These are phyloP conservation scores for Dacryopinax spathularia DNA, from an alignment of 768 basidiomycete species.

Conservation along the genomic window DNA sequence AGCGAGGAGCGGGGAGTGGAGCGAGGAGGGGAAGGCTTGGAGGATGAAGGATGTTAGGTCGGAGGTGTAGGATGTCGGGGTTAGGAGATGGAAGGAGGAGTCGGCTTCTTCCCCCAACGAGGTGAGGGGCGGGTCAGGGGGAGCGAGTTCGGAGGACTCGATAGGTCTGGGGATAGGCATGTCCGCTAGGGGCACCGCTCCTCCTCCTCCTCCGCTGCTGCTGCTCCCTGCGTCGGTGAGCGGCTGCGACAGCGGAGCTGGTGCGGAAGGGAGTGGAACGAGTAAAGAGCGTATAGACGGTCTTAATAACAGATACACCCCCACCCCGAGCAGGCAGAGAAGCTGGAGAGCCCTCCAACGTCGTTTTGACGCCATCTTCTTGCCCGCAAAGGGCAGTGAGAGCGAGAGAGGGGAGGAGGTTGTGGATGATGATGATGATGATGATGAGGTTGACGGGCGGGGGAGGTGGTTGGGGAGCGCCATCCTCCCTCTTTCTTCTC, in stretches of 20 bases:
- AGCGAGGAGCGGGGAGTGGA: neutral
- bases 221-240: neutral
- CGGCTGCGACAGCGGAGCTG: neutral
- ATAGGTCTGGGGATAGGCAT: neutral
- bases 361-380: slow-evolving; percentile 1
- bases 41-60: neutral
- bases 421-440: neutral
- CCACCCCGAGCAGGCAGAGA: neutral
- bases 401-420: neutral
- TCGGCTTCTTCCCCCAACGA: neutral
- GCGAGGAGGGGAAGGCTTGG: neutral
- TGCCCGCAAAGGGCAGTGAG: neutral
- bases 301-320: neutral
- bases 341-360: neutral
- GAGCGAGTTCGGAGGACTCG: neutral
- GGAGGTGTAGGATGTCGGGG: neutral
- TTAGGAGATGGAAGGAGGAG: neutral
- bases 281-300: neutral
- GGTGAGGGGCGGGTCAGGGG: neutral
- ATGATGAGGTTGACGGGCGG: no score
- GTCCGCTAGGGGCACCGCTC: no score
- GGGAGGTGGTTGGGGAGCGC: no score
- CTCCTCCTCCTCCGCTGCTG: no score
- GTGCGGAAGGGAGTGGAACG: neutral
- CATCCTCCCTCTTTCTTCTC: no score